Evolutionary conservation across 768 basidiomycete genomes (phyloP).

Genomic region (Lactarius pseudohatsudake): DNA sequence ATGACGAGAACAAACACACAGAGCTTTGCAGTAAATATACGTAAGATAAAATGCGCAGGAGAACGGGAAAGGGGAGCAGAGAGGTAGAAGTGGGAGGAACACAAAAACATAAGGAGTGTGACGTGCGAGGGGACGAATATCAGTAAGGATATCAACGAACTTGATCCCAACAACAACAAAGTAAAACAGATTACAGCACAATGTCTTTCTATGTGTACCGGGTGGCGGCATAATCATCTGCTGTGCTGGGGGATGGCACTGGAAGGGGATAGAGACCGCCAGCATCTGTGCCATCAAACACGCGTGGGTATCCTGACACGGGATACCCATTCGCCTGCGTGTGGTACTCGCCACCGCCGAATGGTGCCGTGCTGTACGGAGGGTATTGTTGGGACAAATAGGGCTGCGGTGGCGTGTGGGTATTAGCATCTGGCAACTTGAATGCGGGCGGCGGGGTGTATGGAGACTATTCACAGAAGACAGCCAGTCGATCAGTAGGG

Average conservation of each 20-base stretch:
- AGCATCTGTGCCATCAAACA: slow-evolving; percentile 14
- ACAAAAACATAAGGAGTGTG: not conserved
- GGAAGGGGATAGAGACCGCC: slow-evolving; percentile 14
- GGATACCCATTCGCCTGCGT: slow-evolving; percentile 18
- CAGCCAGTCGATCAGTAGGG: not conserved
- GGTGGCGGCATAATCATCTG: slow-evolving; percentile 18
- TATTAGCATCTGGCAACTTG: slow-evolving; percentile 21
- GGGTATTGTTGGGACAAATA: slow-evolving; percentile 18
- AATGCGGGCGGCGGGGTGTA: slow-evolving; percentile 23
- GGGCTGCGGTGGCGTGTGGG: slow-evolving; percentile 4
- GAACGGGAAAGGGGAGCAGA: not conserved
- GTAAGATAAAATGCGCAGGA: slow-evolving; percentile 29
- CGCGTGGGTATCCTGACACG: slow-evolving; percentile 4
- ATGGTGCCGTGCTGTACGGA: slow-evolving; percentile 4
- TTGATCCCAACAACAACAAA: slow-evolving; percentile 18
- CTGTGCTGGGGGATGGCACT: slow-evolving; percentile 10
- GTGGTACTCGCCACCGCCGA: slow-evolving; percentile 18
- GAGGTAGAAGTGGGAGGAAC: slow-evolving; percentile 1
- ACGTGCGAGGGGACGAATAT: slow-evolving; percentile 6
- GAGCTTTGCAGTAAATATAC: slow-evolving; percentile 27
- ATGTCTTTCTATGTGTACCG: slow-evolving; percentile 16
- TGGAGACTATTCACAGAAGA: slow-evolving; percentile 3
- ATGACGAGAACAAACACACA: slow-evolving; percentile 4
- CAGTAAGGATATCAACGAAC: slow-evolving; percentile 20
- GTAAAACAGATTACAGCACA: not conserved